phyloP scores from a whole-genome alignment of 495 filamentous ascomycete genomes.

The Symbiotaphrina buchneri region DNA sequence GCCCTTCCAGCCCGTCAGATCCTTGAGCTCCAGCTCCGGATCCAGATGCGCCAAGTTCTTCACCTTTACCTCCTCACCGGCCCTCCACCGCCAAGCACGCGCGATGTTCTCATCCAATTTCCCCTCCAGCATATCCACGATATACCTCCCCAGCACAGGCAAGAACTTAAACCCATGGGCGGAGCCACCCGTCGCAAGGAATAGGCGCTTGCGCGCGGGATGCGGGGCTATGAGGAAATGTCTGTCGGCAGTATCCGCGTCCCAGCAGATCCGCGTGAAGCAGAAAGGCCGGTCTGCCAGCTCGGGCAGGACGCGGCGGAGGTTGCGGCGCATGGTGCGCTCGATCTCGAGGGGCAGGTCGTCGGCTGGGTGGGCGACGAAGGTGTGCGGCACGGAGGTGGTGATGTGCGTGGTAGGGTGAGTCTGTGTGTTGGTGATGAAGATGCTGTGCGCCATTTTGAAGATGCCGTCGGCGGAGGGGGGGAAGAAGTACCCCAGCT shows the following conservation, averaged over 20 bases:
- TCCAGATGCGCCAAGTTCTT: slow-evolving; percentile 10
- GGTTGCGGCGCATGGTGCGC: not conserved
- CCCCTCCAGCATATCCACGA: not conserved
- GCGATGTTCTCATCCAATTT: not conserved
- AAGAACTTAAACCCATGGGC: not conserved
- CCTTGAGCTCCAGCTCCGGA: slow-evolving; percentile 8
- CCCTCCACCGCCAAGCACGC: not conserved
- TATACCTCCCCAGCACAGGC: not conserved
- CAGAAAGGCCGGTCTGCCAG: not conserved
- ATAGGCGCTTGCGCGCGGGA: not conserved
- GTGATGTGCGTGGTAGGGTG: not conserved
- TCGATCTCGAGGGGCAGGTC: not conserved
- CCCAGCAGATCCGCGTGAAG: slow-evolving; percentile 7
- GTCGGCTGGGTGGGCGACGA: not conserved
- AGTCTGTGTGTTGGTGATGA: not conserved
- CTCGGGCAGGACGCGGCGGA: not conserved
- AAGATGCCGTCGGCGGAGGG: slow-evolving; percentile 1
- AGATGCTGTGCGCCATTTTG: not conserved
- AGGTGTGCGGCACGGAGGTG: not conserved
- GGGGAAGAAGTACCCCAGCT: not conserved
- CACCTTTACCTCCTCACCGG: slow-evolving; percentile 4
- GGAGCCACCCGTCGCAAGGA: slow-evolving; percentile 3
- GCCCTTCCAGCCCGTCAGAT: slow-evolving; percentile 9
- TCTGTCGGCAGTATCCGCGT: slow-evolving; percentile 9
- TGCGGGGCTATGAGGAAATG: slow-evolving; percentile 11